phyloP scores from a whole-genome alignment of 495 filamentous ascomycete genomes.

The Hypoxylon crocopeplum region DNA sequence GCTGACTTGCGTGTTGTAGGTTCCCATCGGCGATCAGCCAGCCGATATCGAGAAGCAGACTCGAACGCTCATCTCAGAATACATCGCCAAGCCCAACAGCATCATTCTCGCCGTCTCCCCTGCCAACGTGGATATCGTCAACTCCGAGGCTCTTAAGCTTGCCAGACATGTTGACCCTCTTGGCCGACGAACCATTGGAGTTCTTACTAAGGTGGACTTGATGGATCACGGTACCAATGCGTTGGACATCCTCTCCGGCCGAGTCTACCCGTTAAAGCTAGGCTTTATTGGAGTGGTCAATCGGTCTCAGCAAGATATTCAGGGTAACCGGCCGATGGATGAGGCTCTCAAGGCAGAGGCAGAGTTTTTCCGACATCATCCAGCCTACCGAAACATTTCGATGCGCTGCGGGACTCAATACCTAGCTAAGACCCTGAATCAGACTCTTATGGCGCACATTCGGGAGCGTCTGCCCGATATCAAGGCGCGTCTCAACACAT shows the following conservation, averaged over 20 bases:
- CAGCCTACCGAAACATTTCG: slow-evolving; percentile 96
- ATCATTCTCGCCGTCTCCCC: slow-evolving; percentile 97
- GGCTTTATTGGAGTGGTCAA: slow-evolving; percentile 99
- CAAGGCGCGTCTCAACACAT: slow-evolving; percentile 93
- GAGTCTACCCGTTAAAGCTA: slow-evolving; percentile 95
- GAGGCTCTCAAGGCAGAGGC: slow-evolving; percentile 89
- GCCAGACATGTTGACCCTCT: slow-evolving; percentile 96
- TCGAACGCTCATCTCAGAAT: slow-evolving; percentile 93
- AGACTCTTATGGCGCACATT: slow-evolving; percentile 95
- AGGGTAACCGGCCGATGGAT: slow-evolving; percentile 86
- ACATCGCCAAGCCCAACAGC: slow-evolving; percentile 99
- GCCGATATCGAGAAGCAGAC: slow-evolving; percentile 99
- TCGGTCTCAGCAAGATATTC: slow-evolving; percentile 97
- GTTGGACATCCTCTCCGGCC: slow-evolving; percentile 92
- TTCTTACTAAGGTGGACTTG: slow-evolving; percentile 95
- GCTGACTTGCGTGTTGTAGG: slow-evolving; percentile 51
- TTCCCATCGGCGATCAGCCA: slow-evolving; percentile 97
- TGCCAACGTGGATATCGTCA: slow-evolving; percentile 97
- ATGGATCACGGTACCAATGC: slow-evolving; percentile 99
- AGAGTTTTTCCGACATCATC: slow-evolving; percentile 97
- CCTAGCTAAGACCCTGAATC: slow-evolving; percentile 92
- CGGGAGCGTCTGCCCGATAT: slow-evolving; percentile 96
- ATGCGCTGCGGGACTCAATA: slow-evolving; percentile 94
- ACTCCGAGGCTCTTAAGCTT: slow-evolving; percentile 97
- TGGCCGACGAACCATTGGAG: slow-evolving; percentile 93